Evolutionary conservation across 371 early-diverging fungal species (phyloP).

Genomic region (Mucor ambiguus): DNA sequence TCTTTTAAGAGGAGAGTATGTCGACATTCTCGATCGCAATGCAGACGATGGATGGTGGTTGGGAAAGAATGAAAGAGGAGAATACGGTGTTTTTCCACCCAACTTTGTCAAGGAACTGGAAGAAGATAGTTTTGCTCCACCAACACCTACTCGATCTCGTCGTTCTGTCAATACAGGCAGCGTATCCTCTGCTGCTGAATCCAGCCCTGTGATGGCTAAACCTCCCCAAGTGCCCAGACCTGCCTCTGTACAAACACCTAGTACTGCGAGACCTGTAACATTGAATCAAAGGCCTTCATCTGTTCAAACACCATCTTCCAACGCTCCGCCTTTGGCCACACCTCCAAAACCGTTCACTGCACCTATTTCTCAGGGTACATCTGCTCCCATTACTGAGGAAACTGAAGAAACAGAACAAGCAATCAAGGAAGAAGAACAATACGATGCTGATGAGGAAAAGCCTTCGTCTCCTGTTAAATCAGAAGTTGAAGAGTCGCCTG

Average conservation of each 20-base stretch:
- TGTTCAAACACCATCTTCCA: slow-evolving; percentile 13
- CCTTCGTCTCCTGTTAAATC: slow-evolving; percentile 8
- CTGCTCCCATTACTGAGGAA: slow-evolving; percentile 6
- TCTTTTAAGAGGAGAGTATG: slow-evolving; percentile 52
- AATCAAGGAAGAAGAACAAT: slow-evolving; percentile 14
- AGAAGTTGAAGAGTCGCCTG: slow-evolving; percentile 9
- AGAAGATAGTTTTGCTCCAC: slow-evolving; percentile 41
- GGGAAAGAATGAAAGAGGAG: slow-evolving; percentile 61
- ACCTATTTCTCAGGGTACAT: neutral
- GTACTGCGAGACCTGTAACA: slow-evolving; percentile 10
- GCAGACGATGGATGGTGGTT: slow-evolving; percentile 69
- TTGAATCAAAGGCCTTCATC: slow-evolving; percentile 22
- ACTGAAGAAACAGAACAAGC: neutral
- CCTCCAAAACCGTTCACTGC: slow-evolving; percentile 5
- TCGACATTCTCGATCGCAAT: slow-evolving; percentile 54
- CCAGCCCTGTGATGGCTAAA: slow-evolving; percentile 18
- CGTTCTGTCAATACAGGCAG: slow-evolving; percentile 27
- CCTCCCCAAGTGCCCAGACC: slow-evolving; percentile 24
- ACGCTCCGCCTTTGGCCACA: neutral
- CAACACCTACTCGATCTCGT: slow-evolving; percentile 43
- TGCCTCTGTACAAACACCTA: slow-evolving; percentile 20
- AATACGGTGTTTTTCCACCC: slow-evolving; percentile 58
- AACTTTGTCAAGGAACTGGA: slow-evolving; percentile 64
- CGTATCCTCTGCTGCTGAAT: slow-evolving; percentile 21
- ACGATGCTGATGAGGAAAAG: slow-evolving; percentile 12